Percentiles rank a stretch among this genome's conserved stretches.
Conservation (phyloP, 192 early-diverging fungal species). For the Gonapodya prolifera region DNA sequence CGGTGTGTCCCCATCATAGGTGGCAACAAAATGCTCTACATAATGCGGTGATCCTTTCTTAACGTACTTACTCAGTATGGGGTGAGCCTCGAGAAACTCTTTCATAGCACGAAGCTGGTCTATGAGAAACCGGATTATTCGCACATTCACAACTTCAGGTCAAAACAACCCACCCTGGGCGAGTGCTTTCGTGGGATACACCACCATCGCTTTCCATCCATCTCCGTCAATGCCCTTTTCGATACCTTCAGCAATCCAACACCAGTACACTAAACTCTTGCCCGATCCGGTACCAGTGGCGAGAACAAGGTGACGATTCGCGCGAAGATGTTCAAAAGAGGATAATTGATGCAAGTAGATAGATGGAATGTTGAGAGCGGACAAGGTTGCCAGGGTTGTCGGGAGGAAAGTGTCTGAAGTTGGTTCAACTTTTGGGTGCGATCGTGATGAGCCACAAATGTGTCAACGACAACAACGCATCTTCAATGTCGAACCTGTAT, state of each 20-base stretch:
- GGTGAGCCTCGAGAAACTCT: not conserved
- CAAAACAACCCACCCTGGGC: not conserved
- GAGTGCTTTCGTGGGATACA: conserved; percentile 2
- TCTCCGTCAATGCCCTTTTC: not conserved
- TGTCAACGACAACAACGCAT: too few species aligned
- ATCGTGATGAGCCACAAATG: too few species aligned
- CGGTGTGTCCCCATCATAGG: conserved; percentile 2
- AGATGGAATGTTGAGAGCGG: not conserved
- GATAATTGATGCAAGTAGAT: not conserved
- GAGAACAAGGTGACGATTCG: not conserved
- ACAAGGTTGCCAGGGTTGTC: not conserved
- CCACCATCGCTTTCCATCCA: not conserved
- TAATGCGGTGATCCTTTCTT: not conserved
- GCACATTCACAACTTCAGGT: not conserved
- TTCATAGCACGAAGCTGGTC: not conserved
- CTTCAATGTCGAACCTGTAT: not conserved
- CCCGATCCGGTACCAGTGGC: not conserved
- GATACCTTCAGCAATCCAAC: not conserved
- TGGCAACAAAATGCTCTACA: not conserved
- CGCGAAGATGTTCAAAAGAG: not conserved
- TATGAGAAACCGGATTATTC: not conserved
- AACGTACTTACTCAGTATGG: not conserved
- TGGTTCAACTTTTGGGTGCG: not conserved
- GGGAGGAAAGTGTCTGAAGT: not conserved
- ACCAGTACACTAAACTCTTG: not conserved